These are phyloP conservation scores for Blastomyces emzantsi DNA, from an alignment of 2,329 filamentous ascomycete genomes.

Conservation along the genomic window DNA sequence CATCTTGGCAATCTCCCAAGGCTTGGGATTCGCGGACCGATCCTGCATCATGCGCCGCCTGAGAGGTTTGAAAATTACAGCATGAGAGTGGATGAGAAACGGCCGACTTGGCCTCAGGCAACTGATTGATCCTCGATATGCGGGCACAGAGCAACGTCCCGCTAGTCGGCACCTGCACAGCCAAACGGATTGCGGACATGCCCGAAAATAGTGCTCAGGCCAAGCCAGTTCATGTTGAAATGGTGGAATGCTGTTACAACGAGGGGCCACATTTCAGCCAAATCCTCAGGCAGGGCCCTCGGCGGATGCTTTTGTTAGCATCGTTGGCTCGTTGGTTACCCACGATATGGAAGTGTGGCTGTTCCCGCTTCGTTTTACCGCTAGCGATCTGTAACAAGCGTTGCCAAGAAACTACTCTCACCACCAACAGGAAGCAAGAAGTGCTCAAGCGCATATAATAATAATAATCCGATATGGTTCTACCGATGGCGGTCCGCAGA, in stretches of 20 bases:
- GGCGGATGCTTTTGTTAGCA: neutral
- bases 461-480: neutral
- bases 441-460: neutral
- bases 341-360: constrained; percentile 1
- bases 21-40: neutral
- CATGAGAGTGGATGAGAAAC: neutral
- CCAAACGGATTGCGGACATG: constrained; percentile 7
- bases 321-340: neutral
- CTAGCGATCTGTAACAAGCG: neutral
- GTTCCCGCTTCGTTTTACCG: neutral
- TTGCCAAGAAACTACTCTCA: neutral
- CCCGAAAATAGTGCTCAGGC: constrained; percentile 7
- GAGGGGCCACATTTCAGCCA: neutral
- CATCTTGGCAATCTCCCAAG: neutral
- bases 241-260: neutral
- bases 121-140: neutral
- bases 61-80: neutral
- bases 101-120: neutral
- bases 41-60: constrained; percentile 2
- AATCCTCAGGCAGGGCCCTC: neutral
- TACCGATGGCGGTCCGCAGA: neutral
- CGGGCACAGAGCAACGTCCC: neutral
- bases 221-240: constrained; percentile 4
- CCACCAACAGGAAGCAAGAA: neutral
- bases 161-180: neutral